These are phyloP conservation scores for Chlorella ohadii DNA, from an alignment of 139 green algal genomes.

Conservation along the genomic window DNA sequence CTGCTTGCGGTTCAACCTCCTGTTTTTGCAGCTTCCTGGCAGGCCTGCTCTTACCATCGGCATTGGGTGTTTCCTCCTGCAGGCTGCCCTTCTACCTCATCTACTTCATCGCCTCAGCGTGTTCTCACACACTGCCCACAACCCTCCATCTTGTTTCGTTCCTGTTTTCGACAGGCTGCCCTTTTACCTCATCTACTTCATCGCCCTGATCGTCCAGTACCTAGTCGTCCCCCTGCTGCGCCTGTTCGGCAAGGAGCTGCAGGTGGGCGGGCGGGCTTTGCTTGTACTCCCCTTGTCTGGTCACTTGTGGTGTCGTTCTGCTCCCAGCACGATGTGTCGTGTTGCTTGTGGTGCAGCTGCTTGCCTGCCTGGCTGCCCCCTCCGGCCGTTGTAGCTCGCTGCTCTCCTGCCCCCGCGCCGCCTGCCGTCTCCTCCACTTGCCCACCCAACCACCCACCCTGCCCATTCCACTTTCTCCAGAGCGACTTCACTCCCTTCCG, in stretches of 20 bases:
- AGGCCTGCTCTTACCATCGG: no score
- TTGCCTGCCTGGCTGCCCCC: no score
- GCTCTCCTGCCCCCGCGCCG: not conserved
- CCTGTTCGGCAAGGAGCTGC: constrained; percentile 54
- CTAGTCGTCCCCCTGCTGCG: constrained; percentile 68
- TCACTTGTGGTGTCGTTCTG: no score
- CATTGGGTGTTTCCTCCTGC: not conserved
- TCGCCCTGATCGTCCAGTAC: constrained; percentile 81
- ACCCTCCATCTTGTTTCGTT: no score
- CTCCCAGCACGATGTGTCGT: no score
- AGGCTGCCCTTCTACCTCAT: not conserved
- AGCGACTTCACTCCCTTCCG: constrained; percentile 35
- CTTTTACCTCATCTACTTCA: constrained; percentile 73
- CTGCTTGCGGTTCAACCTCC: no score
- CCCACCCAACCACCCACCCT: no score
- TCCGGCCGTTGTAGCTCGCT: no score
- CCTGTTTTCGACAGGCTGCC: no score
- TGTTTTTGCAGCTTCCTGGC: no score
- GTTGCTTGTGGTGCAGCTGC: no score
- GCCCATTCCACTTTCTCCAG: not conserved
- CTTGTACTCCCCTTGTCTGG: not conserved
- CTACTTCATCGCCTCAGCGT: no score
- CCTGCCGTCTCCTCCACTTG: not conserved
- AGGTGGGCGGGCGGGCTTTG: constrained; percentile 53
- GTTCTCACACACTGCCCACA: not conserved